Base-by-base conservation (phyloP, 2,329 filamentous ascomycete genomes). In the Dactylonectria macrodidyma region DNA sequence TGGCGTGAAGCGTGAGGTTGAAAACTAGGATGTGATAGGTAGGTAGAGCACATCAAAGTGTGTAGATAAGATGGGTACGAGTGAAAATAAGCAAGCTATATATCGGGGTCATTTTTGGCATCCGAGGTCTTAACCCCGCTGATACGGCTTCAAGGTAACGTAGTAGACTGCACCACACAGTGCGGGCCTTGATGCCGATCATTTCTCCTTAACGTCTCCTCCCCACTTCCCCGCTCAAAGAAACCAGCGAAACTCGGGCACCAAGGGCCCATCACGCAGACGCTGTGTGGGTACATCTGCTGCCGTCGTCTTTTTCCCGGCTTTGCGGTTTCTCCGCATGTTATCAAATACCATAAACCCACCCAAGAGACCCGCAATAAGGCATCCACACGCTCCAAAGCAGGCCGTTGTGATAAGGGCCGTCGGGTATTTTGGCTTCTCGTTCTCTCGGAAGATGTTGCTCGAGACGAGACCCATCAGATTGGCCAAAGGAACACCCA, bases 401-500 rank as follows among this genome's bases (percentile, higher is more conserved):
- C 84, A 84, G 1, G 90, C 90, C 1, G 89, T 92, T 0, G 90
- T 93, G 38, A 89, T 86, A 48, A 93, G 77, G 0, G 92, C 91
- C 0, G 82, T 90, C 59, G 89, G 85, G 74, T 93, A 93, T 70
- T 91, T 89, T 0, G 91, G 91, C 6, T 86, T 87, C 71, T 92
- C 89, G 65, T 89, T 81, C 24, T 85, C 82, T 1, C 87, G 85
- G 80, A 93, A 94, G 70, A 93, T 92, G 71, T 93, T 93, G 65
- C 86, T 89, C 9, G 84, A 86, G 0, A 93, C 90, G 1, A 93
- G 83, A 8, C 91, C 91, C 90, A 60, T 51, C 14, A 51, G 24
- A 14, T 51, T 51, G 12, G 92, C 93, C 11, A 93, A 78, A 0
- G 93, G 92, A 0, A 95, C 92, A 26, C 91, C 91, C n/a, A 94